Percentiles rank a stretch among this genome's conserved stretches.
Evolutionary conservation across 2,329 filamentous ascomycete species (phyloP).

Genomic region (Chalaropsis thielavioides): DNA sequence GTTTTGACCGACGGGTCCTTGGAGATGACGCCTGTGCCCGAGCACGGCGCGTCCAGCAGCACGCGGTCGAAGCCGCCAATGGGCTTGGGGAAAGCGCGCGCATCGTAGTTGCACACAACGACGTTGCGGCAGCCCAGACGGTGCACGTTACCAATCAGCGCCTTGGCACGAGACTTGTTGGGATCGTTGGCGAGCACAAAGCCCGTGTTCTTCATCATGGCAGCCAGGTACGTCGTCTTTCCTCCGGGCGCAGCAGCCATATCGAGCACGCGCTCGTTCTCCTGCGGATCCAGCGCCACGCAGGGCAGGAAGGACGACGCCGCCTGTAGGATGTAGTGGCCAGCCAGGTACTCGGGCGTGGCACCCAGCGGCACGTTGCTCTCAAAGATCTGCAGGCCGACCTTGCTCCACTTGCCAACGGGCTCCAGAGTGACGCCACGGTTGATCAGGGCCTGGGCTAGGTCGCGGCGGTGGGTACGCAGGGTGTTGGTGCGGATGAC

Average conservation of each 20-base stretch:
- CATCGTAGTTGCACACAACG: slow-evolving; percentile 90
- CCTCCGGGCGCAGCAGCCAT: slow-evolving; percentile 91
- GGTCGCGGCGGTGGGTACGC: slow-evolving; percentile 57
- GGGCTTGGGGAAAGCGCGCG: slow-evolving; percentile 81
- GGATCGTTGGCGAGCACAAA: slow-evolving; percentile 93
- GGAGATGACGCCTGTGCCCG: slow-evolving; percentile 90
- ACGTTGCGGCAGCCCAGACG: slow-evolving; percentile 86
- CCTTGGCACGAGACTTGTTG: slow-evolving; percentile 84
- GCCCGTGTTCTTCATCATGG: slow-evolving; percentile 91
- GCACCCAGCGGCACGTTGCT: slow-evolving; percentile 73
- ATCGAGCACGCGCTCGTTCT: slow-evolving; percentile 81
- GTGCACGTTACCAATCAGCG: slow-evolving; percentile 95
- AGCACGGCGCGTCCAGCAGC: slow-evolving; percentile 86
- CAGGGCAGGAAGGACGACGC: slow-evolving; percentile 94
- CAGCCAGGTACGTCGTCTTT: slow-evolving; percentile 93
- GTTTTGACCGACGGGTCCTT: slow-evolving; percentile 97
- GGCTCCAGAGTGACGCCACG: slow-evolving; percentile 91
- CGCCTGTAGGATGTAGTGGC: slow-evolving; percentile 95
- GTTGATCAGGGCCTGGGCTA: slow-evolving; percentile 89
- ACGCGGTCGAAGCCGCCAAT: slow-evolving; percentile 95
- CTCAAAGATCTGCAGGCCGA: slow-evolving; percentile 93
- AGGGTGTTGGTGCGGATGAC: slow-evolving; percentile 96
- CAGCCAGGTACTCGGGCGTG: slow-evolving; percentile 91
- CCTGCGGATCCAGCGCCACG: slow-evolving; percentile 91
- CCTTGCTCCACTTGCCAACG: slow-evolving; percentile 97